Percentiles rank a stretch among this genome's conserved stretches.
Evolutionary conservation across 306 rosid species (phyloP).

Genomic region (Phaseolus lunatus): DNA sequence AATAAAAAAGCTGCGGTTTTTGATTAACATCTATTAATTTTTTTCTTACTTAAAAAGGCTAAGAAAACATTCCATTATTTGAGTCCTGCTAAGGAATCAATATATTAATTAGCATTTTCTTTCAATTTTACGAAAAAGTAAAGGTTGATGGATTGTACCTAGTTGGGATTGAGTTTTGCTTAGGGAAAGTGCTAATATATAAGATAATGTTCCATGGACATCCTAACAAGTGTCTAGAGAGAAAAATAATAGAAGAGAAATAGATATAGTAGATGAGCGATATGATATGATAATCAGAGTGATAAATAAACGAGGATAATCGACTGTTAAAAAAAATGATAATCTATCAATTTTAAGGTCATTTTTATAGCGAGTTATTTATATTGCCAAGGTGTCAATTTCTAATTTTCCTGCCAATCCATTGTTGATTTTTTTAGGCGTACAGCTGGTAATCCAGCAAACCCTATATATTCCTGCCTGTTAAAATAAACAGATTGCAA

Average conservation of each 20-base stretch:
- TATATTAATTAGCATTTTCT: too few relatives aligned
- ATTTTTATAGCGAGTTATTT: neutral
- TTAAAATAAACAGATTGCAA: neutral
- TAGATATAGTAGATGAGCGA: too few relatives aligned
- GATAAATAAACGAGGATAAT: too few relatives aligned
- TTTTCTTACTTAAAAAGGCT: neutral
- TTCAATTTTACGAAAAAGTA: too few relatives aligned
- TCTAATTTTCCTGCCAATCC: neutral
- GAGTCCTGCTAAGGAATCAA: neutral
- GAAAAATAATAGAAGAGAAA: too few relatives aligned
- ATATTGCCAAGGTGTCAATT: conserved; percentile 7
- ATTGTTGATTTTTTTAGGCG: neutral
- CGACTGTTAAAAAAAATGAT: too few relatives aligned
- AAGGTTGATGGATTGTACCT: too few relatives aligned
- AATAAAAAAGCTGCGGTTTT: neutral
- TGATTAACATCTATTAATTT: neutral
- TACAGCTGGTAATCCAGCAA: neutral
- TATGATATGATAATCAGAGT: too few relatives aligned
- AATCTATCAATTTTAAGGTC: neutral
- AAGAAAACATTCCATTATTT: neutral
- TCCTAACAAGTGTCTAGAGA: too few relatives aligned
- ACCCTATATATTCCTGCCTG: neutral
- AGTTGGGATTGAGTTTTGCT: too few relatives aligned
- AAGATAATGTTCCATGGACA: too few relatives aligned
- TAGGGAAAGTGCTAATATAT: too few relatives aligned